Evolutionary conservation across 495 filamentous ascomycete species (phyloP).

Genomic region (Bryoglossum gracile): DNA sequence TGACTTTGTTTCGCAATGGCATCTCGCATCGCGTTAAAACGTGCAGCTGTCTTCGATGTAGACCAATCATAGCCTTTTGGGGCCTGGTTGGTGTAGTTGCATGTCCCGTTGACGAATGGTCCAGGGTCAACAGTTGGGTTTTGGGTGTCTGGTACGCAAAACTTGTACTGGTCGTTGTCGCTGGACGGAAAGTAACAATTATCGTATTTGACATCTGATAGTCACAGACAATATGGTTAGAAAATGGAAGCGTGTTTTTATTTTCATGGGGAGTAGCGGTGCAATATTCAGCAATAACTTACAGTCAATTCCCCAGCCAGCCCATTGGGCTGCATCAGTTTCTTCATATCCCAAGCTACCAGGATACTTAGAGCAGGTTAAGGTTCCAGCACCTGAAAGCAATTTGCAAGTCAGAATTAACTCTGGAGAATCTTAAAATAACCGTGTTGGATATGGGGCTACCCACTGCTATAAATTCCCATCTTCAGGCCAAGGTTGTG

Average conservation of each 20-base stretch:
- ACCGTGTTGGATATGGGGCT: too few relatives aligned
- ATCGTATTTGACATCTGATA: conserved; percentile 69
- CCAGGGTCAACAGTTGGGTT: neutral
- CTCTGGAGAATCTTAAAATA: too few relatives aligned
- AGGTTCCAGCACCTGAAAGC: conserved; percentile 47
- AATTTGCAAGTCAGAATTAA: too few relatives aligned
- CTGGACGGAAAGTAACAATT: conserved; percentile 45
- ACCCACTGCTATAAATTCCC: too few relatives aligned
- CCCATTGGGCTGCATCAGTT: conserved; percentile 53
- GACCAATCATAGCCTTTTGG: conserved; percentile 14
- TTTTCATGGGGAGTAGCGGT: too few relatives aligned
- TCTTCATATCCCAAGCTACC: conserved; percentile 52
- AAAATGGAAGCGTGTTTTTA: too few relatives aligned
- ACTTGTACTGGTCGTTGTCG: conserved; percentile 12
- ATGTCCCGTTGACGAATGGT: conserved; percentile 9
- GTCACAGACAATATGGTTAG: too few relatives aligned
- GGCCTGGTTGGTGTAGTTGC: neutral
- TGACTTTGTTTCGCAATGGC: conserved; percentile 28
- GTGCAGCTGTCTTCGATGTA: conserved; percentile 13
- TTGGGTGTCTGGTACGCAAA: conserved; percentile 19
- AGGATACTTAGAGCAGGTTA: conserved; percentile 56
- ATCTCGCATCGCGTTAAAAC: conserved; percentile 29
- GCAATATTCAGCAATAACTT: too few relatives aligned
- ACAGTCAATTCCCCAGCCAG: conserved; percentile 61
- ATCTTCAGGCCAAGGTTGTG: conserved; percentile 56